Evolutionary conservation across 164 flowering plant species (phyloP), one percentile per base, ranked within the genome.

Genomic region (Vitis amurensis): DNA sequence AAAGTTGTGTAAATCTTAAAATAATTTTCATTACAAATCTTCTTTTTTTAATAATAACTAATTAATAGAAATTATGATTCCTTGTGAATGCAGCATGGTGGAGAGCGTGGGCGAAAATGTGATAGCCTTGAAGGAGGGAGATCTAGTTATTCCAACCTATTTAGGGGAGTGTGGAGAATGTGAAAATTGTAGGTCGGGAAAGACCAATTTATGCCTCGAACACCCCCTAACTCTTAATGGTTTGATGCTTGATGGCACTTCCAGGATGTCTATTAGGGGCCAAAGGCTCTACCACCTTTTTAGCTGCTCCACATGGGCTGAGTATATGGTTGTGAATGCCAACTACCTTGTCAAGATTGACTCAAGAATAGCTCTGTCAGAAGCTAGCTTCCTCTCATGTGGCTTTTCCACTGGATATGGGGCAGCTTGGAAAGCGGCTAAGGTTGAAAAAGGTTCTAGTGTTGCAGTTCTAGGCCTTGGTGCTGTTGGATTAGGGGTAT

Each of bases 391-490:
- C 63, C 0, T 73, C 29, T 68, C 76, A 0, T 73, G 76, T 58
- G 76, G 76, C 8, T 73, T 68, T 58, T 56, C 76, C 2, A 63
- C 77, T 58, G 77, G 77, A 3, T 80, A 73, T 66, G 89, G 89
- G 0, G 81, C 78, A 0, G 69, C 82, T 1, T 82, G 83, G 86
- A 84, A 77, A 74, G 83, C 66, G 57, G 82, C 77, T 7, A 48
- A 56, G 50, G 79, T 82, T 58, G 73, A 78, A 10, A 70, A 64
- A 57, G 88, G 83, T 0, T 84, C 90, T 8, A 74, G 48, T 15
- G 85, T 84, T 1, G 90, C 84, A 59, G 80, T 84, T 59, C 60
- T 83, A 0, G 90, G 88, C 17, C 88, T 86, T 47, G 90, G 90
- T 31, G 80, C 77, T 19, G 87, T 84, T 56, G 88, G 90, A 50